Evolutionary conservation across 305 asterid genomes (phyloP).

Genomic region (Fraxinus albicans): DNA sequence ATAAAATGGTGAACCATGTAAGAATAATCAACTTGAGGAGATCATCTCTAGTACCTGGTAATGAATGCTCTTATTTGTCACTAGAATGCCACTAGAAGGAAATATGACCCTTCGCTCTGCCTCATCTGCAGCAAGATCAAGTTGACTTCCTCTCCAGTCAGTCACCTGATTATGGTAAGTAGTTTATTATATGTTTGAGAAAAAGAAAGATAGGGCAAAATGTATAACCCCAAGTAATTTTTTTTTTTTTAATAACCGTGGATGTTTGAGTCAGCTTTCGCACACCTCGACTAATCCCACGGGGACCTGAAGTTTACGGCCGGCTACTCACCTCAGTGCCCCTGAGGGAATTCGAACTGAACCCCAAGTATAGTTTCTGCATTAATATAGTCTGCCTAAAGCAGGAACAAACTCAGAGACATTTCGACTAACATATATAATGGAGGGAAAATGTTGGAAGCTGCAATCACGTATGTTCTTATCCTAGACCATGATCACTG

Average conservation of each 20-base stretch:
- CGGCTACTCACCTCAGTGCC: too few species aligned
- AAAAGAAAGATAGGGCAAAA: neutral
- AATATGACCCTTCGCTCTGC: slow-evolving; percentile 53
- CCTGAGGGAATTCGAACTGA: too few species aligned
- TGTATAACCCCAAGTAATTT: neutral
- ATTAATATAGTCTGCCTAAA: neutral
- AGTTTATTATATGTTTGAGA: neutral
- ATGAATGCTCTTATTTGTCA: slow-evolving; percentile 57
- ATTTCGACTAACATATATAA: neutral
- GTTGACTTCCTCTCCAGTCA: slow-evolving; percentile 73
- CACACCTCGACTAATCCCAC: too few species aligned
- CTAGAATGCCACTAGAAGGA: slow-evolving; percentile 80
- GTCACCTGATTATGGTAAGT: slow-evolving; percentile 54
- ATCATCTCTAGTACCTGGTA: slow-evolving; percentile 52
- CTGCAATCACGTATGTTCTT: neutral
- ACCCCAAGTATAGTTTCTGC: neutral
- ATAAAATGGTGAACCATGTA: slow-evolving; percentile 11
- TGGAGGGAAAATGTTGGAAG: neutral
- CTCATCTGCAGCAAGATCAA: slow-evolving; percentile 68
- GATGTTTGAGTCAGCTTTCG: too few species aligned
- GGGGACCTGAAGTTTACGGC: too few species aligned
- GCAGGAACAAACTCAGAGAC: neutral
- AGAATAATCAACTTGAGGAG: slow-evolving; percentile 39
- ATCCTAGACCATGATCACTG: neutral
- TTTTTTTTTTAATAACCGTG: too few species aligned